Evolutionary conservation across 495 filamentous ascomycete species (phyloP).

Genomic region (Astrothelium subdiscretum): DNA sequence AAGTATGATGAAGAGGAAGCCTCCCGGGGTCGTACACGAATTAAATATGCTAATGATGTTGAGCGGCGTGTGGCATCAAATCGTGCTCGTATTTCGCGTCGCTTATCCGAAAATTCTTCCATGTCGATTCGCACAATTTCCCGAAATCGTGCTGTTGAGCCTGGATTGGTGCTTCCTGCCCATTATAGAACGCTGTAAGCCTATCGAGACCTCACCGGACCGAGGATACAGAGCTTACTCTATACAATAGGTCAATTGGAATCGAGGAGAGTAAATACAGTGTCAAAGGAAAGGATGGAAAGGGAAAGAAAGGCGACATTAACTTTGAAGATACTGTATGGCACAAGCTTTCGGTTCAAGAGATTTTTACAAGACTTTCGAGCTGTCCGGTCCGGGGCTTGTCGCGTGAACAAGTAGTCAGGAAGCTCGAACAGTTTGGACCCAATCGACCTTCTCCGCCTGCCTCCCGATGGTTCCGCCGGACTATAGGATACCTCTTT

Average conservation of each 20-base stretch:
- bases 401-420: conserved; percentile 35
- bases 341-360: conserved; percentile 43
- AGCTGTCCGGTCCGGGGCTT: conserved; percentile 39
- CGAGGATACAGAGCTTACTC: neutral
- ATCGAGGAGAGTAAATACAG: neutral
- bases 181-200: neutral
- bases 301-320: conserved; percentile 35
- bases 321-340: conserved; percentile 37
- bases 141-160: neutral
- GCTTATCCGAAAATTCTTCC: neutral
- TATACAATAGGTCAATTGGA: neutral
- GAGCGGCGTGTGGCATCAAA: neutral
- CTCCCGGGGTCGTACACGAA: neutral
- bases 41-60: neutral
- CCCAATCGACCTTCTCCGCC: conserved; percentile 50
- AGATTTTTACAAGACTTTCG: conserved; percentile 42
- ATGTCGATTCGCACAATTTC: neutral
- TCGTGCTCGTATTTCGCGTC: neutral
- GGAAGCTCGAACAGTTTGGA: conserved; percentile 44
- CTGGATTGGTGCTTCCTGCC: neutral
- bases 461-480: conserved; percentile 42
- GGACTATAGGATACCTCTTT: conserved; percentile 57
- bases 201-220: neutral
- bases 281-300: neutral
- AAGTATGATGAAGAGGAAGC: neutral